Conservation (phyloP, 2,329 filamentous ascomycete genomes). For the Aschersonia sp. region DNA sequence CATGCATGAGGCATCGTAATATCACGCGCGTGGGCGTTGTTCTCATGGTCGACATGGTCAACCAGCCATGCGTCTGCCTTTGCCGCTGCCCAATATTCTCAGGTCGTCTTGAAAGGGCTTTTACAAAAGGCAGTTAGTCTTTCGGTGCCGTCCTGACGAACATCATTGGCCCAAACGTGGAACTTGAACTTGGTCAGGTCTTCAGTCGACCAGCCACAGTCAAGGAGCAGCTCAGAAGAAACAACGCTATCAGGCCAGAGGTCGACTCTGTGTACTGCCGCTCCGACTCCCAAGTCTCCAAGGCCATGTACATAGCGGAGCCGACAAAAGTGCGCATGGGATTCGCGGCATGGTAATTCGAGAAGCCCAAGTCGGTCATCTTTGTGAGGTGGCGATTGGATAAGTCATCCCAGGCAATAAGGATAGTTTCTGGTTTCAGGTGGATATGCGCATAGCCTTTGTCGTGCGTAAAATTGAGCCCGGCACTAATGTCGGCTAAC, state of each 20-base stretch:
- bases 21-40: background rate
- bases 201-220: background rate
- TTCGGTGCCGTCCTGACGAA: background rate
- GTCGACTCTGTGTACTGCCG: background rate
- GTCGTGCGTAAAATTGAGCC: background rate
- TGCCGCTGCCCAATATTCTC: background rate
- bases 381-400: background rate
- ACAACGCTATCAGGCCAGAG: background rate
- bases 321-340: background rate
- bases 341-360: background rate
- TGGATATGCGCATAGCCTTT: background rate
- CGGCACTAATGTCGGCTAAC: background rate
- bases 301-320: background rate
- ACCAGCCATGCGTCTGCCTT: background rate
- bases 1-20: background rate
- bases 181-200: background rate
- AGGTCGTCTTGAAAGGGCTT: background rate
- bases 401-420: background rate
- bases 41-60: background rate
- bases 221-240: background rate
- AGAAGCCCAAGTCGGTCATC: background rate
- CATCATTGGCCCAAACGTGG: background rate
- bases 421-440: background rate
- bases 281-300: background rate
- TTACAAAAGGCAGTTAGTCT: background rate